Evolutionary conservation across 768 basidiomycete species (phyloP).

Genomic region (Melanogaster broomeanus): DNA sequence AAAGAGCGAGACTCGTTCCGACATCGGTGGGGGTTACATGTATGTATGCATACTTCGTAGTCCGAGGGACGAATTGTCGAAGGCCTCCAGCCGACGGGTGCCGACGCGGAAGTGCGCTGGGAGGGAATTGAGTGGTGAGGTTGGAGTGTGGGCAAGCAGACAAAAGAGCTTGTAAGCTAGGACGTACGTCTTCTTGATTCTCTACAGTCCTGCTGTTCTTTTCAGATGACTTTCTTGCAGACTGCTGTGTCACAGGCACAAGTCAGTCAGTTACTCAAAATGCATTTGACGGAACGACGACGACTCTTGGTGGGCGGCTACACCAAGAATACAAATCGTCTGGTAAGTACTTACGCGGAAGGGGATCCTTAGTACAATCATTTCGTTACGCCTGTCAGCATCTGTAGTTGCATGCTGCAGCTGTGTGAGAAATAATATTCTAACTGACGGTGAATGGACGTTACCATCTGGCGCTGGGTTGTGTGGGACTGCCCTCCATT

Average conservation of each 20-base stretch:
- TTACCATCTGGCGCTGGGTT: constrained; percentile 13
- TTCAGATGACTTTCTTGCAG: constrained; percentile 3
- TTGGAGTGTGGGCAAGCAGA: not conserved
- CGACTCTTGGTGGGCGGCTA: not conserved
- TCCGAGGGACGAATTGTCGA: constrained; percentile 5
- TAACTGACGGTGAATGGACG: not conserved
- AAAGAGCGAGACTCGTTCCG: constrained; percentile 29
- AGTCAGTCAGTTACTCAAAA: not conserved
- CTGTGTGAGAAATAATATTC: constrained; percentile 5
- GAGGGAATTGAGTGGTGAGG: not conserved
- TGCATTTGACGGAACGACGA: not conserved
- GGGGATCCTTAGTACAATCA: constrained; percentile 24
- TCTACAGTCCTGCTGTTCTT: not conserved
- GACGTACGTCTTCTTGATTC: constrained; percentile 14
- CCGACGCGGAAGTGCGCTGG: constrained; percentile 1
- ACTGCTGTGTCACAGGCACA: not conserved
- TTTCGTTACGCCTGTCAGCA: constrained; percentile 17
- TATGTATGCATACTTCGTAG: constrained; percentile 28
- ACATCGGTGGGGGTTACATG: constrained; percentile 22
- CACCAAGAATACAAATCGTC: not conserved
- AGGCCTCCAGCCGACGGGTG: not conserved
- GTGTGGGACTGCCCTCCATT: not conserved
- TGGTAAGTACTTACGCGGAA: constrained; percentile 13
- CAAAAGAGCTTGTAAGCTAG: not conserved
- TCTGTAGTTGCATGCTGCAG: constrained; percentile 9